Conservation (phyloP, 1,139 yeast species). For the Pichia sp. region DNA sequence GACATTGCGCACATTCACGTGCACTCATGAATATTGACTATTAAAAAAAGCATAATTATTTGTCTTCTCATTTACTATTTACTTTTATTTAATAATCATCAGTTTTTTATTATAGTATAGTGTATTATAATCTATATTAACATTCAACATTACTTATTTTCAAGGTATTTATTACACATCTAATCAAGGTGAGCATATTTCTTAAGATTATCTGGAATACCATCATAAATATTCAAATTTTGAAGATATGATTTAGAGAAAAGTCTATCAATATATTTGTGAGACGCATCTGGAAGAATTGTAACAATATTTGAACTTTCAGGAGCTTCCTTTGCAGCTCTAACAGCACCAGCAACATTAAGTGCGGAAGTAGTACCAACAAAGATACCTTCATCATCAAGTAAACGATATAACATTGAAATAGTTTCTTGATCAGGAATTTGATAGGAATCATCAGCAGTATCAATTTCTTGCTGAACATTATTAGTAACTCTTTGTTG, state of each 20-base stretch:
- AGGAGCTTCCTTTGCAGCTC: slow-evolving; percentile 49
- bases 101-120: not conserved
- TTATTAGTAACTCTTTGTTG: slow-evolving; percentile 90
- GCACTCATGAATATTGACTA: too few relatives aligned
- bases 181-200: slow-evolving; percentile 49
- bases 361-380: slow-evolving; percentile 79
- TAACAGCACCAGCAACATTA: slow-evolving; percentile 68
- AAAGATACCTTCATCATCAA: slow-evolving; percentile 86
- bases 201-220: slow-evolving; percentile 62
- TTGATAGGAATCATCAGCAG: slow-evolving; percentile 67
- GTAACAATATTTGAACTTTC: slow-evolving; percentile 81
- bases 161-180: not conserved
- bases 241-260: slow-evolving; percentile 76
- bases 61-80: too few relatives aligned
- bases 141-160: too few relatives aligned
- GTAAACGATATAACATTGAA: slow-evolving; percentile 70
- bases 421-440: slow-evolving; percentile 71
- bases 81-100: not conserved
- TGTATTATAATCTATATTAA: not conserved
- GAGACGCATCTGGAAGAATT: slow-evolving; percentile 80
- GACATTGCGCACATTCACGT: too few relatives aligned
- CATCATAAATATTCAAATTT: slow-evolving; percentile 56
- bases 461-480: slow-evolving; percentile 61
- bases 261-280: slow-evolving; percentile 74
- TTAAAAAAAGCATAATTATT: too few relatives aligned